Evolutionary conservation across 1,139 yeast species (phyloP).

Genomic region (Scheffersomyces stambukii): DNA sequence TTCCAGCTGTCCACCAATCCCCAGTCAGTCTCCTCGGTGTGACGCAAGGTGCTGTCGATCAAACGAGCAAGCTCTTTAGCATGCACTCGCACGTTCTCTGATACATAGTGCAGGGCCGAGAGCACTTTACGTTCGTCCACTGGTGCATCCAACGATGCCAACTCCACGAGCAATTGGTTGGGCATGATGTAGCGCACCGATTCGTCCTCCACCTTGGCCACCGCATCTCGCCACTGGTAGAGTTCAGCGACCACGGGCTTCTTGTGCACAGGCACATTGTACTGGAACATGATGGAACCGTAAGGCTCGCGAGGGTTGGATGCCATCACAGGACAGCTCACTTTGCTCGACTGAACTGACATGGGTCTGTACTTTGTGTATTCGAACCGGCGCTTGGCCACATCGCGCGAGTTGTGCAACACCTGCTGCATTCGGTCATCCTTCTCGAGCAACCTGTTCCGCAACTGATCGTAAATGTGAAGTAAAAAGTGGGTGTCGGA

Average conservation of each 20-base stretch:
- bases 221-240: slow-evolving; percentile 76
- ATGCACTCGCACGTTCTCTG: slow-evolving; percentile 55
- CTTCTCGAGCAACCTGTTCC: slow-evolving; percentile 53
- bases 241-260: slow-evolving; percentile 56
- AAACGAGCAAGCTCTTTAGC: slow-evolving; percentile 56
- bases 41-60: slow-evolving; percentile 35
- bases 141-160: slow-evolving; percentile 55
- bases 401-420: slow-evolving; percentile 70
- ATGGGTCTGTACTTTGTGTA: slow-evolving; percentile 59
- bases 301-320: slow-evolving; percentile 52
- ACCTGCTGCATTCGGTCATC: slow-evolving; percentile 45
- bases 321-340: slow-evolving; percentile 48
- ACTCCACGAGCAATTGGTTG: slow-evolving; percentile 65
- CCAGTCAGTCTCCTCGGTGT: slow-evolving; percentile 28
- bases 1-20: slow-evolving; percentile 25
- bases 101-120: slow-evolving; percentile 43
- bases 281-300: slow-evolving; percentile 56
- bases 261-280: slow-evolving; percentile 57
- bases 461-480: slow-evolving; percentile 72
- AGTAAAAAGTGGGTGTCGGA: slow-evolving; percentile 92
- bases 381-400: slow-evolving; percentile 80
- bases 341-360: slow-evolving; percentile 20
- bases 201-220: slow-evolving; percentile 79
- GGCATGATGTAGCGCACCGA: slow-evolving; percentile 81
- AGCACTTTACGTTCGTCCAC: slow-evolving; percentile 56